Evolutionary conservation across 768 basidiomycete species (phyloP), one percentile per base, ranked within the genome.

Genomic region (Rhodotorula sphaerocarpa): DNA sequence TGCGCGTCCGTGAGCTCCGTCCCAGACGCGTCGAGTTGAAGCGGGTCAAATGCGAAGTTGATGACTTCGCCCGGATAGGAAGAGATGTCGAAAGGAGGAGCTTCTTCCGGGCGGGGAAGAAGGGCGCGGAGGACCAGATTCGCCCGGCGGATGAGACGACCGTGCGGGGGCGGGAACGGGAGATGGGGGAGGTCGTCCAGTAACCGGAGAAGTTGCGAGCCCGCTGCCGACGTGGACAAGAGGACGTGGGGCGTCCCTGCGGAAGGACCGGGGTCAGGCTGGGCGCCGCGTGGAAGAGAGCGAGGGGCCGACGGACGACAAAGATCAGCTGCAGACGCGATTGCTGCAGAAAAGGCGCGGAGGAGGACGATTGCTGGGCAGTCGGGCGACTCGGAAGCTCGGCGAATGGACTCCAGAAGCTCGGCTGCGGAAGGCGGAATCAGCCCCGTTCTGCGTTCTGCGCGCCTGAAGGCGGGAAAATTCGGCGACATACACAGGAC

Each of bases 301-400:
- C 14, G 27, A 27, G 25, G 41, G 12, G 16, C 12, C 27, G 31
- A 53, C 36, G 9, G 18, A 59, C 50, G 48, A 3, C 9, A 6
- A 5, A 55, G 48, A 27, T 51, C 63, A 53, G 55, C 45, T 3
- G 63, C 63, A 2, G 53, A 12, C 3, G 31, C 25, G 11, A 59
- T 5, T 2, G 54, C 47, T 0, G 48, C 18, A 5, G 63, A 59
- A 42, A 59, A 39, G 12, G 50, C 31, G 30, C 50, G 36, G 30
- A 59, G 53, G 25, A 50, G 43, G 15, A 55, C 21, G 21, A 51
- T 30, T 6, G 21, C 20, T 3, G 21, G 28, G 15, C 0, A 5
- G 28, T 4, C 12, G 21, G 14, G 25, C 31, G 16, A 15, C 23
- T 1, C 47, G 11, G 4, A 14, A 21, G 4, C 31, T 10, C 21